A percentile compares a stretch with the other conserved stretches of the same genome.
Evolutionary conservation across 495 filamentous ascomycete species (phyloP).

Genomic region (Cryomyces antarcticus): DNA sequence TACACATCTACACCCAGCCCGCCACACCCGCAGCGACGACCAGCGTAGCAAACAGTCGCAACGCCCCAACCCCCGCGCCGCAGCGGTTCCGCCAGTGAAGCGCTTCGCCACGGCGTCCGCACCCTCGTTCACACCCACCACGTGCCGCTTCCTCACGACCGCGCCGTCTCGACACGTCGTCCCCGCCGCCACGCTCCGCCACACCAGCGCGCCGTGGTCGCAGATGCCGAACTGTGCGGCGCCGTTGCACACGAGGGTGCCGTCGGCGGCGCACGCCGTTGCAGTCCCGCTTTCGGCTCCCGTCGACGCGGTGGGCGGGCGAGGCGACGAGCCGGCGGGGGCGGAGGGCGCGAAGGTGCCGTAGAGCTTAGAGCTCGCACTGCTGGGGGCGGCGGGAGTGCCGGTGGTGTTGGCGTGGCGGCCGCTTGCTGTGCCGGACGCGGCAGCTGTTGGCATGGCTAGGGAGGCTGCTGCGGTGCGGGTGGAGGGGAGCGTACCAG

Average conservation of each 20-base stretch:
- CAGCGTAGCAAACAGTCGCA: no score
- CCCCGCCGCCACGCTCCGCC: conserved; percentile 14
- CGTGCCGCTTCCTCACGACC: conserved; percentile 7
- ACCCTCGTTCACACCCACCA: not conserved
- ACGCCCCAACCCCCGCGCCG: no score
- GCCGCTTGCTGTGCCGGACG: no score
- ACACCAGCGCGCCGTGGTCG: conserved; percentile 13
- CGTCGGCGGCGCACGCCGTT: conserved; percentile 8
- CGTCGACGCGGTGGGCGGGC: no score
- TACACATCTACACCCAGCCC: no score
- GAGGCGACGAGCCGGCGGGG: not conserved
- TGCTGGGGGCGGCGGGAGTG: not conserved
- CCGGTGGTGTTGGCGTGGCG: not conserved
- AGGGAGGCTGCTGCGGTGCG: no score
- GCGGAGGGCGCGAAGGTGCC: not conserved
- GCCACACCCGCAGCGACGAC: no score
- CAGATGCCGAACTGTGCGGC: conserved; percentile 14
- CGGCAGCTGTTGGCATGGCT: no score
- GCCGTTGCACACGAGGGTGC: conserved; percentile 11
- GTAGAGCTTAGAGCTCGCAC: not conserved
- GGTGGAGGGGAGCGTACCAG: no score
- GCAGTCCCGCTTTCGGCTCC: not conserved
- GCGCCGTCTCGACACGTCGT: conserved; percentile 13
- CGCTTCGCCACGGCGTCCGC: no score
- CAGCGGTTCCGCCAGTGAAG: no score